phyloP scores from a whole-genome alignment of 371 early-diverging fungal species.

The Mucor irregularis region DNA sequence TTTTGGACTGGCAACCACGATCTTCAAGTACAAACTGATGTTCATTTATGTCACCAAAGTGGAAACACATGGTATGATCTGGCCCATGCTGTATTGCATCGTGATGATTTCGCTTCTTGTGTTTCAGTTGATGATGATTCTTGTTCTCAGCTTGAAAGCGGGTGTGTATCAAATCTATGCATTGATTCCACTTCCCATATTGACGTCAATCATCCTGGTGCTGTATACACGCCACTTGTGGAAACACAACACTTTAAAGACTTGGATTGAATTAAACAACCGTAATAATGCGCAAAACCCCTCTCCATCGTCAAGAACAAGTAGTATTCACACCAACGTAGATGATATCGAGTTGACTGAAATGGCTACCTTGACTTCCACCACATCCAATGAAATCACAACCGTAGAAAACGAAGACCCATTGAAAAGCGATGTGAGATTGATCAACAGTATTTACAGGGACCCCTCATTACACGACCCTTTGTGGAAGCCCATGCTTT shows the following conservation, averaged over 20 bases:
- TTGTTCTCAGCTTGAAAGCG: slow-evolving; percentile 53
- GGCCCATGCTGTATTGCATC: slow-evolving; percentile 73
- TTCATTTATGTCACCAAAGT: slow-evolving; percentile 63
- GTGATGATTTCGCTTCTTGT: slow-evolving; percentile 59
- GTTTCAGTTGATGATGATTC: slow-evolving; percentile 74
- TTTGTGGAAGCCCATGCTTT: slow-evolving; percentile 55
- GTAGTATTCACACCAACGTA: too few relatives aligned
- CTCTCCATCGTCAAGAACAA: neutral
- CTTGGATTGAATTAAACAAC: neutral
- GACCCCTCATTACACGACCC: slow-evolving; percentile 47
- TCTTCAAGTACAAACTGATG: slow-evolving; percentile 67
- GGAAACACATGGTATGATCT: slow-evolving; percentile 78
- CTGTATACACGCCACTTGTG: slow-evolving; percentile 27
- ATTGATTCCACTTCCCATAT: slow-evolving; percentile 63
- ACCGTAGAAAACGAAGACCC: neutral
- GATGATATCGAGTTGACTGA: too few relatives aligned
- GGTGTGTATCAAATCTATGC: slow-evolving; percentile 49
- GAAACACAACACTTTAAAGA: neutral
- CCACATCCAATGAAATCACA: neutral
- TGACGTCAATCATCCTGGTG: slow-evolving; percentile 60
- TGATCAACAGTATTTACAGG: slow-evolving; percentile 40
- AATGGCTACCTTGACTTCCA: too few relatives aligned
- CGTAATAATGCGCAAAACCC: neutral
- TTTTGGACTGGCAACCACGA: slow-evolving; percentile 64
- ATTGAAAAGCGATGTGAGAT: neutral